phyloP scores from a whole-genome alignment of 1,284 basidiomycete species.

The Cutaneotrichosporon mucoides region DNA sequence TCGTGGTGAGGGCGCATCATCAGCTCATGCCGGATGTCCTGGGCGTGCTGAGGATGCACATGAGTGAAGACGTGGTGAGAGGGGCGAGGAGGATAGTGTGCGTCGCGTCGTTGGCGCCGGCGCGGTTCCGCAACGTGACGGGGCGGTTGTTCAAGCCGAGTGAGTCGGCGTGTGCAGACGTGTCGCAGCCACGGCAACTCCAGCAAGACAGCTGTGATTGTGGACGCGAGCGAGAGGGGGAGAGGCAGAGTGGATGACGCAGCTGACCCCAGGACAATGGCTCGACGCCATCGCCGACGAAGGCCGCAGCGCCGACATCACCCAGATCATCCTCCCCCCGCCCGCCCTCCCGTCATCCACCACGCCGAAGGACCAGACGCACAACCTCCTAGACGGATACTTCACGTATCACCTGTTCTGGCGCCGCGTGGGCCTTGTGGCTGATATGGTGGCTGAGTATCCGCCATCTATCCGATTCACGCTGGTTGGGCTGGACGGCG shows the following conservation, averaged over 20 bases:
- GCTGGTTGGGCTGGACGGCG: not conserved
- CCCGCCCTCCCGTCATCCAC: not conserved
- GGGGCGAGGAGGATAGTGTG: not conserved
- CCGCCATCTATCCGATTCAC: not conserved
- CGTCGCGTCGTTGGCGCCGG: not conserved
- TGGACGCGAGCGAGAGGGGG: too few species aligned
- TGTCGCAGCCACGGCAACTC: too few species aligned
- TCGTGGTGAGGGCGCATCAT: not conserved
- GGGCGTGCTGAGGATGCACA: not conserved
- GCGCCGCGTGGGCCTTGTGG: not conserved
- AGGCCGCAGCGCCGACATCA: not conserved
- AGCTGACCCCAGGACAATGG: too few species aligned
- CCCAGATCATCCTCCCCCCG: not conserved
- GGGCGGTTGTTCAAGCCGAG: too few species aligned
- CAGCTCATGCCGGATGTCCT: not conserved
- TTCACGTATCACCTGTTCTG: not conserved
- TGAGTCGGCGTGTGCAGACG: too few species aligned
- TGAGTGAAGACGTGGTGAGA: not conserved
- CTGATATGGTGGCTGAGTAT: not conserved
- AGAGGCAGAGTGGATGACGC: too few species aligned
- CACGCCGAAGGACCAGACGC: too few species aligned
- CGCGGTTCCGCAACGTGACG: too few species aligned
- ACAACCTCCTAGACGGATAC: not conserved
- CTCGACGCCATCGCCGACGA: too few species aligned
- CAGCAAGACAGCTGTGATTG: too few species aligned